phyloP scores from a whole-genome alignment of 768 basidiomycete genomes.

The Kwoniella botswanensis region DNA sequence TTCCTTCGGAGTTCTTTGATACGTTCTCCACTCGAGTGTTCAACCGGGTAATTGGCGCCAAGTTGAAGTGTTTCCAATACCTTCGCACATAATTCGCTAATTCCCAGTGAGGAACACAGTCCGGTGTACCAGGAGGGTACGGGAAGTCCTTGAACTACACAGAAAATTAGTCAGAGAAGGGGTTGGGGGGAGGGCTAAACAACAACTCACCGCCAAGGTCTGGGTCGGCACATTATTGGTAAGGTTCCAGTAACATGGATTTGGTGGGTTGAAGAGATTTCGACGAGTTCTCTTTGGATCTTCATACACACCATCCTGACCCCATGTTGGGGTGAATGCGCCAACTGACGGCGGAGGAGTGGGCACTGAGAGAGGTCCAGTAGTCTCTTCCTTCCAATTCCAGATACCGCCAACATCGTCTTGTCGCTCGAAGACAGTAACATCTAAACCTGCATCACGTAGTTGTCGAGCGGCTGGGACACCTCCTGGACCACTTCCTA shows the following conservation, averaged over 20 bases:
- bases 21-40: conserved; percentile 63
- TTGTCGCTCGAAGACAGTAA: conserved; percentile 44
- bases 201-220: conserved; percentile 34
- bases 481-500: conserved; percentile 48
- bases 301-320: conserved; percentile 12
- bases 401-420: conserved; percentile 39
- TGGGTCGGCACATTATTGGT: conserved; percentile 44
- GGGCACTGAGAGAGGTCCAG: conserved; percentile 31
- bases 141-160: conserved; percentile 42
- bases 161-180: too few relatives aligned
- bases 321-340: conserved; percentile 28
- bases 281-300: conserved; percentile 4
- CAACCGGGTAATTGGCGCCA: conserved; percentile 62
- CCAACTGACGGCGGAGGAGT: conserved; percentile 42
- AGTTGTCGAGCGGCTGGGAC: conserved; percentile 38
- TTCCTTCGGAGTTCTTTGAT: conserved; percentile 57
- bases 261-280: conserved; percentile 37
- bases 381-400: conserved; percentile 27
- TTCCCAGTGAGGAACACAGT: conserved; percentile 52
- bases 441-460: conserved; percentile 38
- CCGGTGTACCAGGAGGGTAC: conserved; percentile 33
- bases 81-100: conserved; percentile 61
- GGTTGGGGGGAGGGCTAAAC: too few relatives aligned
- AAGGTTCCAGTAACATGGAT: conserved; percentile 41
- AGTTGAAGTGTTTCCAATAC: conserved; percentile 61